phyloP scores from a whole-genome alignment of 768 basidiomycete genomes.

The Phlebiopsis flavidoalba region DNA sequence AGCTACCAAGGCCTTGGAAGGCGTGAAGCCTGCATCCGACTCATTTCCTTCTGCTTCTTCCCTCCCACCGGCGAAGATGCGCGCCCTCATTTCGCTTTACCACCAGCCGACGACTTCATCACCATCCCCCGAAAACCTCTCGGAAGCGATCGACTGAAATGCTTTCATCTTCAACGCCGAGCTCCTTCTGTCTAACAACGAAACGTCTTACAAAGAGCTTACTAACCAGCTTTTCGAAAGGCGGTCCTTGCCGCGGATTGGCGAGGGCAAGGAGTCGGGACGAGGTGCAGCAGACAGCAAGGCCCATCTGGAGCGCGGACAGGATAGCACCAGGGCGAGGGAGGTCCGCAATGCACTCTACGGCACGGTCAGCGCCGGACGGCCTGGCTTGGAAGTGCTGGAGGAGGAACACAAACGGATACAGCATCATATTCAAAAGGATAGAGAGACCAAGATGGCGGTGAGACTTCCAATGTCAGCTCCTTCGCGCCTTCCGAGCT shows the following conservation, averaged over 20 bases:
- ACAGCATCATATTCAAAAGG: constrained; percentile 8
- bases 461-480: not conserved
- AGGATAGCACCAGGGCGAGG: constrained; percentile 29
- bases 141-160: constrained; percentile 55
- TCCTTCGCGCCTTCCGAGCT: not conserved
- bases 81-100: constrained; percentile 72
- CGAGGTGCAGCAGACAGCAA: constrained; percentile 19
- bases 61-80: constrained; percentile 55
- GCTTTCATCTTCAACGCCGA: constrained; percentile 39
- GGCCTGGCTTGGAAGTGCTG: constrained; percentile 44
- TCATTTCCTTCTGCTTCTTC: constrained; percentile 13
- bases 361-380: constrained; percentile 34
- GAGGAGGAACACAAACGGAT: constrained; percentile 32
- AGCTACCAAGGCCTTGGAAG: not conserved
- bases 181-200: not conserved
- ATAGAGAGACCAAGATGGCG: not conserved
- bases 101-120: constrained; percentile 70
- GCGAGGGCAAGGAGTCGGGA: constrained; percentile 3
- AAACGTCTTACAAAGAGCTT: constrained; percentile 15
- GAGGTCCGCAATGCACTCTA: constrained; percentile 49
- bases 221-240: constrained; percentile 12
- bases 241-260: constrained; percentile 14
- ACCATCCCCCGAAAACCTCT: constrained; percentile 67
- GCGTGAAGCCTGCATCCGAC: not conserved
- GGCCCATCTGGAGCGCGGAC: constrained; percentile 24